Percentiles rank a stretch among this genome's conserved stretches.
Conservation (phyloP, 2,329 filamentous ascomycete species). For the Aspergillus nomiae region DNA sequence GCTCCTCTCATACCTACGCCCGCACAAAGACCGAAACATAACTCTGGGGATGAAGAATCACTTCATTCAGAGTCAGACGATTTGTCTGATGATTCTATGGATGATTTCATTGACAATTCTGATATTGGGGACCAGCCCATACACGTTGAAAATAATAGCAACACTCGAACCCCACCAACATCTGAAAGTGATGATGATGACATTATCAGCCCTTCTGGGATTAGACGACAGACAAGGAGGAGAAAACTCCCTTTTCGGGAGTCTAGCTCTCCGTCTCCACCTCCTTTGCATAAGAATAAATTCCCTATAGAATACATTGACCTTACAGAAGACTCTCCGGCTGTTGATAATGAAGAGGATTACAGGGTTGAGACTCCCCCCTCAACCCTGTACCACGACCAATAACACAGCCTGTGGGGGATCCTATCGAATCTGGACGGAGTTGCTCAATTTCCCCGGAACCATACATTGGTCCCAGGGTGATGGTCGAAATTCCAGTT, state of each 20-base stretch:
- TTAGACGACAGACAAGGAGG: constrained; percentile 15
- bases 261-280: constrained; percentile 17
- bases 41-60: constrained; percentile 35
- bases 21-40: constrained; percentile 2
- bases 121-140: not conserved
- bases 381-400: constrained; percentile 30
- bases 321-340: constrained; percentile 32
- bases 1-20: constrained; percentile 16
- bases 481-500: constrained; percentile 12
- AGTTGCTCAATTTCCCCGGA: constrained; percentile 21
- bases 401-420: constrained; percentile 11
- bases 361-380: constrained; percentile 38
- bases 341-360: constrained; percentile 19
- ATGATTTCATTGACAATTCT: constrained; percentile 35
- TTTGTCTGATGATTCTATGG: constrained; percentile 18
- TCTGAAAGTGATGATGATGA: constrained; percentile 29
- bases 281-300: not conserved
- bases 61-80: constrained; percentile 32
- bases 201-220: constrained; percentile 24
- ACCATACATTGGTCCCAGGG: constrained; percentile 11
- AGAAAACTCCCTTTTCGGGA: constrained; percentile 11
- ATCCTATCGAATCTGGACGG: constrained; percentile 8
- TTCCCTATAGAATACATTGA: constrained; percentile 32
- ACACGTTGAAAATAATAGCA: not conserved
- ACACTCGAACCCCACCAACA: constrained; percentile 6